Percentiles rank a stretch among this genome's conserved stretches.
phyloP scores from a whole-genome alignment of 331 rosid species.

The Rosa hybrid region DNA sequence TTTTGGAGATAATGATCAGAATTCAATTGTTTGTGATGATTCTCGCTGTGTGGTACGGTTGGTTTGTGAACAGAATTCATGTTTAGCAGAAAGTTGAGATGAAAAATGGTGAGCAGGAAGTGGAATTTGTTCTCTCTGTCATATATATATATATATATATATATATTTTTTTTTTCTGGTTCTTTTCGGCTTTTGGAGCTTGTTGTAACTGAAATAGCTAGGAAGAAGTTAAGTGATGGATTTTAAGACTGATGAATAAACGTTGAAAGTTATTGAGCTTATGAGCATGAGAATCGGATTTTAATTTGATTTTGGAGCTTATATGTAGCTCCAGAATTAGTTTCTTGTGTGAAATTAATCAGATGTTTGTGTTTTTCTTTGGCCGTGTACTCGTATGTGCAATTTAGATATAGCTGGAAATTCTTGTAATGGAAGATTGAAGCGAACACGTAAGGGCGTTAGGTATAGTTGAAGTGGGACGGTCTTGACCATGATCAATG shows the following conservation, averaged over 20 bases:
- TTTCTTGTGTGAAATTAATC: neutral
- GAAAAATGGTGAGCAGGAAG: no score
- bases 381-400: neutral
- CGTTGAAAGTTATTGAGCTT: neutral
- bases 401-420: neutral
- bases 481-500: neutral
- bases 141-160: no score
- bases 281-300: neutral
- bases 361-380: neutral
- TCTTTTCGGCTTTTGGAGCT: neutral
- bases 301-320: slow-evolving; percentile 1
- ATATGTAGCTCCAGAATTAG: neutral
- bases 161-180: neutral
- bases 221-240: slow-evolving; percentile 24
- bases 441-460: neutral
- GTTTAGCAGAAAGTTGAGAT: no score
- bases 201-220: slow-evolving; percentile 15
- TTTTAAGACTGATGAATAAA: neutral
- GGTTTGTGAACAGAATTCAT: no score
- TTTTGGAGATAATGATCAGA: neutral
- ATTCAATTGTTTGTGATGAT: neutral
- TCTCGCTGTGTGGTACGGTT: neutral
- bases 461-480: neutral
- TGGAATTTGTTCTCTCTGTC: neutral
- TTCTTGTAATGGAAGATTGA: neutral